A percentile compares a stretch with the other conserved stretches of the same genome.
phyloP scores from a whole-genome alignment of 305 asterid genomes.

The Fraxinus paxiana region DNA sequence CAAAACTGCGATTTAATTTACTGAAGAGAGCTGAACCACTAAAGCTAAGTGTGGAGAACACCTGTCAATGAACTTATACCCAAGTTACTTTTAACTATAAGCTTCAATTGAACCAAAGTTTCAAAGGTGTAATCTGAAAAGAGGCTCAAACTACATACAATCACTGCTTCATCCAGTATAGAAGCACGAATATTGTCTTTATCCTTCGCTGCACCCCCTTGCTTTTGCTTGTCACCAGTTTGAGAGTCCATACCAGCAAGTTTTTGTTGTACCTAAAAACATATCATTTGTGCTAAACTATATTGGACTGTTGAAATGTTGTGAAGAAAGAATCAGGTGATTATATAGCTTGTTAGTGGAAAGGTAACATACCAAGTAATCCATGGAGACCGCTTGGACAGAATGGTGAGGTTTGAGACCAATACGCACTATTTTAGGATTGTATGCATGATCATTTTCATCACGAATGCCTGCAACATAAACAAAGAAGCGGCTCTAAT shows the following conservation, averaged over 20 bases:
- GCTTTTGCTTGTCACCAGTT: constrained; percentile 80
- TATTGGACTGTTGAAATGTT: not conserved
- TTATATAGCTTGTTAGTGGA: constrained; percentile 3
- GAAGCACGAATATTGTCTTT: constrained; percentile 83
- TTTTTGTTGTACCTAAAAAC: constrained; percentile 75
- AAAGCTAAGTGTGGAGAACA: constrained; percentile 94
- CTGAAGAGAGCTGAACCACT: constrained; percentile 80
- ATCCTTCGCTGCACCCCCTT: constrained; percentile 69
- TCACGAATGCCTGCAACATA: constrained; percentile 76
- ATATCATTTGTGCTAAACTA: not conserved
- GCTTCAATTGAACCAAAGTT: constrained; percentile 9
- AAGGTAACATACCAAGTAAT: constrained; percentile 63
- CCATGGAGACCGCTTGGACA: constrained; percentile 92
- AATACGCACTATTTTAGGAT: constrained; percentile 91
- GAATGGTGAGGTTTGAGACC: constrained; percentile 98
- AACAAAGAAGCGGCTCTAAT: constrained; percentile 18
- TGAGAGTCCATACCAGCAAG: constrained; percentile 69
- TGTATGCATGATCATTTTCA: constrained; percentile 78
- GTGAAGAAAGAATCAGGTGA: not conserved
- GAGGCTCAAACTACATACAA: constrained; percentile 48
- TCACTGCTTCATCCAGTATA: constrained; percentile 87
- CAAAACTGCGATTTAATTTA: constrained; percentile 84
- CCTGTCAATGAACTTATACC: constrained; percentile 54
- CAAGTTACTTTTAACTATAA: constrained; percentile 21
- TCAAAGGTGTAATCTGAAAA: constrained; percentile 11